Base-by-base conservation (phyloP, 768 basidiomycete genomes). In the Mycena filopes region DNA sequence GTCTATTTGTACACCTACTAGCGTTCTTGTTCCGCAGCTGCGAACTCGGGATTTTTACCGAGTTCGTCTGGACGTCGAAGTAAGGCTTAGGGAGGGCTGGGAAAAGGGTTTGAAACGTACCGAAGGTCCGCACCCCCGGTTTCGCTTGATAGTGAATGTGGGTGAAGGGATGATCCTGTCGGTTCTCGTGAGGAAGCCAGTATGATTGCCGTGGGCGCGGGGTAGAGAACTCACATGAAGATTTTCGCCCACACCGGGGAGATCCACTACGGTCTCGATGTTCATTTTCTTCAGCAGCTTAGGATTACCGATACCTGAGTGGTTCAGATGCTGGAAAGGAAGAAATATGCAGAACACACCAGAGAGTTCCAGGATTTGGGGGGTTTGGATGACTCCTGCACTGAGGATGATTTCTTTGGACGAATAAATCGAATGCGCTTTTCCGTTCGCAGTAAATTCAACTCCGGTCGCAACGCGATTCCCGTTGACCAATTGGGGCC, bases 171-270 rank as follows among this genome's bases (percentile, higher is more conserved):
- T 56, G 28, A 31, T 49, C 55, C 23, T 31, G 48, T 12, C 6
- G 33, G 33, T 33, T 33, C 33, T 7, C 33, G 12, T 33, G 33
- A 33, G 33, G 33, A n/a, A n/a, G n/a, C n/a, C n/a, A n/a, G n/a
- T n/a, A n/a, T n/a, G n/a, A n/a, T n/a, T n/a, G n/a, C n/a, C n/a
- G n/a, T n/a, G n/a, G n/a, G n/a, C n/a, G n/a, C n/a, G n/a, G n/a
- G n/a, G n/a, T n/a, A n/a, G 33, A 33, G 12, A 12, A 33, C 33
- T 28, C 10, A 33, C 55, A 20, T 57, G 55, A 16, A 78, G 53
- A 50, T 78, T 78, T 62, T 76, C 72, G 25, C 77, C 77, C 8
- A 75, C 77, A 9, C 71, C 71, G 25, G 74, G 78, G 6, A 76
- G 70, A 28, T 75, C 70, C 21, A 78, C 40, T n/a, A 71, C 50